Evolutionary conservation across 768 basidiomycete species (phyloP).

Genomic region (Chalciporus chontae): DNA sequence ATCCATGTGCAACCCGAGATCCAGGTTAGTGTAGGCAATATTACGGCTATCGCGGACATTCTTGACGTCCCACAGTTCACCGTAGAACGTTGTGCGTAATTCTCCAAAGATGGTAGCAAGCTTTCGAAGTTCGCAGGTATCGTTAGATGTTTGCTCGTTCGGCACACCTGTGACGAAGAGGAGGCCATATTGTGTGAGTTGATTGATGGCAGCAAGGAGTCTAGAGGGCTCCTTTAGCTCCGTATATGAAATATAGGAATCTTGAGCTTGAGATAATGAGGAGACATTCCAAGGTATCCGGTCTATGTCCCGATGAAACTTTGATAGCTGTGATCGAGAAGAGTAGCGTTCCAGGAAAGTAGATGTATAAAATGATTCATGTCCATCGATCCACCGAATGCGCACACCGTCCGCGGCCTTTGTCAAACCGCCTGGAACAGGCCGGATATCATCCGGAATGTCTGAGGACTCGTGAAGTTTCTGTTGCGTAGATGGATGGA

Average conservation of each 20-base stretch:
- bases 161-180: constrained; percentile 74
- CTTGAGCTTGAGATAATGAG: constrained; percentile 32
- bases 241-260: constrained; percentile 57
- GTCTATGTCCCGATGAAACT: constrained; percentile 44
- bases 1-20: constrained; percentile 91
- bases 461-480: constrained; percentile 72
- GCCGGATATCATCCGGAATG: constrained; percentile 48
- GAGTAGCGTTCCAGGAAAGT: constrained; percentile 51
- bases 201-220: constrained; percentile 58
- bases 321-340: constrained; percentile 29
- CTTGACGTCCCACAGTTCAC: constrained; percentile 83
- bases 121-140: constrained; percentile 60
- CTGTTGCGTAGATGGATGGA: constrained; percentile 78
- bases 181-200: constrained; percentile 70
- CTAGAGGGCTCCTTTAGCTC: constrained; percentile 43
- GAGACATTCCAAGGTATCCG: constrained; percentile 44
- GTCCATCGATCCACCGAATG: constrained; percentile 57
- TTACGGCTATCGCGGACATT: constrained; percentile 73
- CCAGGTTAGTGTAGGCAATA: constrained; percentile 91
- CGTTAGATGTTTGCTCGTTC: constrained; percentile 51
- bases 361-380: constrained; percentile 51
- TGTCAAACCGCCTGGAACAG: constrained; percentile 39
- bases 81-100: constrained; percentile 87
- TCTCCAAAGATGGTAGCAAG: constrained; percentile 71
- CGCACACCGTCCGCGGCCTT: constrained; percentile 43